Percentiles rank a stretch among this genome's conserved stretches.
Conservation (phyloP, 768 basidiomycete species). For the Rhodotorula kratochvilovae region DNA sequence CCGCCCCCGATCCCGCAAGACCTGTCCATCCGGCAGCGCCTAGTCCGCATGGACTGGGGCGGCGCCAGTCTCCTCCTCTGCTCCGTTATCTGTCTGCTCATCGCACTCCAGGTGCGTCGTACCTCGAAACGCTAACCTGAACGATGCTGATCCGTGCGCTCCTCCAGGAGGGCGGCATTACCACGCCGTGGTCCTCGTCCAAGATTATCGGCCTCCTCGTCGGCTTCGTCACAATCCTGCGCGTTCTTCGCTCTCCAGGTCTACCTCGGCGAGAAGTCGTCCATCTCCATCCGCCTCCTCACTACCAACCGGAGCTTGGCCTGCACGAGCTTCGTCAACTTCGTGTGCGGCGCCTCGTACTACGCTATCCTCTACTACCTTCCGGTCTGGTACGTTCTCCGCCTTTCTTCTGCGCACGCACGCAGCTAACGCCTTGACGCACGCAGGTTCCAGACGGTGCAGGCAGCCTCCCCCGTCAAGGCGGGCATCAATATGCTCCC, state of each 20-base stretch:
- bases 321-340: neutral
- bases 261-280: slow-evolving; percentile 26
- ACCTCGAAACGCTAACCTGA: too few relatives aligned
- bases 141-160: too few relatives aligned
- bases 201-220: slow-evolving; percentile 32
- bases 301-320: slow-evolving; percentile 3
- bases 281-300: slow-evolving; percentile 29
- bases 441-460: slow-evolving; percentile 25
- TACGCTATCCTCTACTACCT: slow-evolving; percentile 5
- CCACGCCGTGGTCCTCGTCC: slow-evolving; percentile 7
- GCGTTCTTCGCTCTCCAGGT: slow-evolving; percentile 23
- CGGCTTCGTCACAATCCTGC: slow-evolving; percentile 20
- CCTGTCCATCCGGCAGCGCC: slow-evolving; percentile 5
- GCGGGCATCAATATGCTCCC: slow-evolving; percentile 30
- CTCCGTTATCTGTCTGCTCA: slow-evolving; percentile 25
- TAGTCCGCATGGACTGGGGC: slow-evolving; percentile 22
- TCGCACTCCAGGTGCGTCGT: slow-evolving; percentile 2
- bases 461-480: slow-evolving; percentile 16
- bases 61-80: slow-evolving; percentile 28
- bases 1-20: slow-evolving; percentile 21
- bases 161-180: slow-evolving; percentile 29
- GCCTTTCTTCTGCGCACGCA: too few relatives aligned
- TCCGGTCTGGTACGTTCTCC: slow-evolving; percentile 8
- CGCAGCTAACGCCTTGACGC: neutral
- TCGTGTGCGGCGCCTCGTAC: slow-evolving; percentile 21